Percentiles rank a stretch among this genome's conserved stretches.
phyloP scores from a whole-genome alignment of 2,329 filamentous ascomycete species.

The Cladosporium sphaerospermum region DNA sequence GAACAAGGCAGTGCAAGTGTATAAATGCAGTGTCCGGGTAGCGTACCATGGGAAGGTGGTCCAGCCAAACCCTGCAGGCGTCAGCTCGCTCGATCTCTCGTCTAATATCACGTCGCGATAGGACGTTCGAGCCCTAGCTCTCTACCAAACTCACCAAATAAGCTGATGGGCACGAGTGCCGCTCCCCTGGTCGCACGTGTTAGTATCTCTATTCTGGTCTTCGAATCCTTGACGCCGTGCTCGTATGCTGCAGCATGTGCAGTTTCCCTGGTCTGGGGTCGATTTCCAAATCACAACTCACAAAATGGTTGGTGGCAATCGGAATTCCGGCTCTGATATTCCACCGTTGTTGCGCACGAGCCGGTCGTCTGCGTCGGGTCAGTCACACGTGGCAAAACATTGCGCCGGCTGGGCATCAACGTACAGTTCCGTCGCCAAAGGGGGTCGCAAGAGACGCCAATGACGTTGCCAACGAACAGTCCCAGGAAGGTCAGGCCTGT shows the following conservation, averaged over 20 bases:
- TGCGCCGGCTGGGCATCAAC: background rate
- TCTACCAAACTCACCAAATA: slow-evolving; percentile 59
- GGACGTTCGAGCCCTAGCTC: too few relatives aligned
- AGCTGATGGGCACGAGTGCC: slow-evolving; percentile 67
- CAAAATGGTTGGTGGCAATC: slow-evolving; percentile 60
- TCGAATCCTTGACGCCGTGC: background rate
- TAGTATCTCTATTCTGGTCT: slow-evolving; percentile 8
- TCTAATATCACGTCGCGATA: too few relatives aligned
- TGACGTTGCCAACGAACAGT: slow-evolving; percentile 61
- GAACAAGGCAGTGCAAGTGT: slow-evolving; percentile 14
- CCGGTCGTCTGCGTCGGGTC: slow-evolving; percentile 33
- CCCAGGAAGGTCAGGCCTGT: slow-evolving; percentile 73
- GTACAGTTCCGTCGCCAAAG: slow-evolving; percentile 56
- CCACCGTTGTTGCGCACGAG: slow-evolving; percentile 52
- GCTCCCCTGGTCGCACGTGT: slow-evolving; percentile 47
- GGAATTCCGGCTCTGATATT: slow-evolving; percentile 76
- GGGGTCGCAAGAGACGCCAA: slow-evolving; percentile 57
- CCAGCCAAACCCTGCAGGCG: slow-evolving; percentile 64
- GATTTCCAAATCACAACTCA: slow-evolving; percentile 13
- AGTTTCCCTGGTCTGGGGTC: too few relatives aligned
- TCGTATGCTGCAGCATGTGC: background rate
- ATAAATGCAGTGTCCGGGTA: slow-evolving; percentile 42
- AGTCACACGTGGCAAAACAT: background rate
- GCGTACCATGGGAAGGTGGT: slow-evolving; percentile 68
- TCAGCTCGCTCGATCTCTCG: too few relatives aligned